Conservation (phyloP, 2,329 filamentous ascomycete species). For the Colletotrichum lindemuthianum region DNA sequence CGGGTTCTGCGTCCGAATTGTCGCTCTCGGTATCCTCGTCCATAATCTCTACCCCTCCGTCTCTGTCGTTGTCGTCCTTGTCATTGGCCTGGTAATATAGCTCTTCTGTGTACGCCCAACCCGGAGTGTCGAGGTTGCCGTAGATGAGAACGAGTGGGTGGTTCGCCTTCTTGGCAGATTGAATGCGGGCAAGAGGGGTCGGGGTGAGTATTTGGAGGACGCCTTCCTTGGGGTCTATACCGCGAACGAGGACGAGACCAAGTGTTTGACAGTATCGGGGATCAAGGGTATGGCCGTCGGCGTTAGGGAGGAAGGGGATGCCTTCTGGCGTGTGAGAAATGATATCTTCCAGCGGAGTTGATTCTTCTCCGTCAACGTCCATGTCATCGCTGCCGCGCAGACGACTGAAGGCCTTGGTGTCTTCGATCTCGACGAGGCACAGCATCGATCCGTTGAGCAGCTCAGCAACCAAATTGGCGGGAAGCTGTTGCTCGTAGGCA, state of each 20-base stretch:
- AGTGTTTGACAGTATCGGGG: slow-evolving; percentile 68
- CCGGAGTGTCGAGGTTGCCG: slow-evolving; percentile 74
- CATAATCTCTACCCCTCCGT: slow-evolving; percentile 46
- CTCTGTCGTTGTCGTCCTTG: slow-evolving; percentile 38
- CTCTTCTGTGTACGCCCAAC: slow-evolving; percentile 76
- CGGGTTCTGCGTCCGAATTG: slow-evolving; percentile 43
- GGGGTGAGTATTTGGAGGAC: slow-evolving; percentile 75
- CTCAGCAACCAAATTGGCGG: slow-evolving; percentile 67
- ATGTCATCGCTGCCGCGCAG: slow-evolving; percentile 37
- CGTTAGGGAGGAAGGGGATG: slow-evolving; percentile 71
- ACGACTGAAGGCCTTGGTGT: slow-evolving; percentile 57
- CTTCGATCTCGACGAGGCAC: slow-evolving; percentile 71
- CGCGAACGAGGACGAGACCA: slow-evolving; percentile 75
- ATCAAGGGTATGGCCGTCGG: slow-evolving; percentile 64
- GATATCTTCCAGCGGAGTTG: slow-evolving; percentile 39
- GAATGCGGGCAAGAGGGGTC: slow-evolving; percentile 52
- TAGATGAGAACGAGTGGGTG: slow-evolving; percentile 70
- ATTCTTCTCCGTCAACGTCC: slow-evolving; percentile 33
- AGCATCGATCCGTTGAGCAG: slow-evolving; percentile 77
- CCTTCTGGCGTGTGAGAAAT: slow-evolving; percentile 58
- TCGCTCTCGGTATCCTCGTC: slow-evolving; percentile 50
- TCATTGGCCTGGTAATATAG: slow-evolving; percentile 53
- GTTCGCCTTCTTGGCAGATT: slow-evolving; percentile 51
- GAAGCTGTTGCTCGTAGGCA: slow-evolving; percentile 73
- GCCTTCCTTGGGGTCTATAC: slow-evolving; percentile 66